These are phyloP conservation scores for Eucalyptus tenuipes DNA, from an alignment of 345 rosid genomes.

Conservation along the genomic window DNA sequence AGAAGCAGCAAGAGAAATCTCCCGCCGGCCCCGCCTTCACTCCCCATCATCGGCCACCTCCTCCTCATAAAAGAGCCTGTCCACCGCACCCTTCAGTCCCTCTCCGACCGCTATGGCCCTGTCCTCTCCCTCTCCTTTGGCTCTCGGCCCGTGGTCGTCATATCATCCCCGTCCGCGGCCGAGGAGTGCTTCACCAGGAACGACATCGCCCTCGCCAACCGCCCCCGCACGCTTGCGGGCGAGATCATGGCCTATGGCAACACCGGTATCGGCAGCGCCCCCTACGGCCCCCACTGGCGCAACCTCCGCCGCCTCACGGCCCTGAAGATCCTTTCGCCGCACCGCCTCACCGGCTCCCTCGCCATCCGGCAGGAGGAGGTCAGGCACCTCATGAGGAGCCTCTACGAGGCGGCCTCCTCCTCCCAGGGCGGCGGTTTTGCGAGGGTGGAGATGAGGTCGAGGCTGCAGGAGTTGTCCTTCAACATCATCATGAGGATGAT, in stretches of 20 bases:
- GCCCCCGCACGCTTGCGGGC: constrained; percentile 9
- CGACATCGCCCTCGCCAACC: not conserved
- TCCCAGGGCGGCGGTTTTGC: not conserved
- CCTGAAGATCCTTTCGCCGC: constrained; percentile 8
- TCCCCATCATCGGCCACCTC: constrained; percentile 40
- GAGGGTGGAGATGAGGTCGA: not conserved
- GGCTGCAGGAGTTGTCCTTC: constrained; percentile 21
- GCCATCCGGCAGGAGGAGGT: constrained; percentile 10
- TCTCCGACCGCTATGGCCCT: constrained; percentile 18
- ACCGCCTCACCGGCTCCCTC: not conserved
- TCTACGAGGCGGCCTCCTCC: not conserved
- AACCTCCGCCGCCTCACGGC: constrained; percentile 20
- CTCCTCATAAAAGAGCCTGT: constrained; percentile 25
- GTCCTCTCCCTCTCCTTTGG: constrained; percentile 16
- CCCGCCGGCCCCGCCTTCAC: constrained; percentile 27
- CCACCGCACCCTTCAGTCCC: constrained; percentile 5
- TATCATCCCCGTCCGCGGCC: too few species aligned
- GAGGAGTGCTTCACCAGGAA: too few species aligned
- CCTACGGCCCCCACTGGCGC: constrained; percentile 30
- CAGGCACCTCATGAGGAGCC: not conserved
- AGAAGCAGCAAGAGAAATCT: constrained; percentile 8
- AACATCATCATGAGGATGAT: constrained; percentile 39
- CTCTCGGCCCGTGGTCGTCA: constrained; percentile 9
- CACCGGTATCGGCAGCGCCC: constrained; percentile 6
- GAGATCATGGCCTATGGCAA: constrained; percentile 11